Base-by-base conservation (phyloP, 2,329 filamentous ascomycete genomes). In the Tolypocladium inflatum region DNA sequence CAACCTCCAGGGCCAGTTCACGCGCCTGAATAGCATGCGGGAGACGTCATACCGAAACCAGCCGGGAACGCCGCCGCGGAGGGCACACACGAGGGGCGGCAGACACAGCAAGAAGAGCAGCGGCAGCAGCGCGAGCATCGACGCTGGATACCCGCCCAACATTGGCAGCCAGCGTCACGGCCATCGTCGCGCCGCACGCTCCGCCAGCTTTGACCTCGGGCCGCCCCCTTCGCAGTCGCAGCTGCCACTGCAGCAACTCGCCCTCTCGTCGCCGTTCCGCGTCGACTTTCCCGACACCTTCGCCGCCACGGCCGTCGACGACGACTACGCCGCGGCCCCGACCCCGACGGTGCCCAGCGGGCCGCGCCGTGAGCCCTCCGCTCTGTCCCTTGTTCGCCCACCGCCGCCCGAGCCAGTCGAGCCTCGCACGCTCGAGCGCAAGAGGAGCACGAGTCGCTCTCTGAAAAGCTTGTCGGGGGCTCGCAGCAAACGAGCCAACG, bases 311-410 rank as follows among this genome's bases (percentile, higher is more conserved):
- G 23, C 30, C 26, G 37, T 10, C 23, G 42, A 50, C 66, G 77
- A 80, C 64, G 83, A 88, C 65, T 85, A 87, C 73, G 89, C 94
- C 69, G 89, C 91, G 55, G 92, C 91, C 33, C 92, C 93, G 17
- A 93, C 88, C 42, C 93, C 93, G 6, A 92, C 86, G 35, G 80
- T 97, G 41, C 91, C 90, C 39, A 87, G 81, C 54, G 92, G 92
- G 6, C 90, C 92, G 58, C 84, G 91, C 59, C 76, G 76, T 58
- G 66, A 73, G 39, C 61, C 68, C 21, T 68, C 79, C 30, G 67
- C 71, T 50, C 63, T 68, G 39, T 70, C 65, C 30, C 55, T 63
- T 10, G 59, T 63, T 54, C 76, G 71, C 62, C 73, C 72, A 17
- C 72, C 76, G 15, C 74, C 78, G 15, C 67, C 71, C 15, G 71